Base-by-base conservation (phyloP, 75 land plant genomes). In the Cunninghamia lanceolata region DNA sequence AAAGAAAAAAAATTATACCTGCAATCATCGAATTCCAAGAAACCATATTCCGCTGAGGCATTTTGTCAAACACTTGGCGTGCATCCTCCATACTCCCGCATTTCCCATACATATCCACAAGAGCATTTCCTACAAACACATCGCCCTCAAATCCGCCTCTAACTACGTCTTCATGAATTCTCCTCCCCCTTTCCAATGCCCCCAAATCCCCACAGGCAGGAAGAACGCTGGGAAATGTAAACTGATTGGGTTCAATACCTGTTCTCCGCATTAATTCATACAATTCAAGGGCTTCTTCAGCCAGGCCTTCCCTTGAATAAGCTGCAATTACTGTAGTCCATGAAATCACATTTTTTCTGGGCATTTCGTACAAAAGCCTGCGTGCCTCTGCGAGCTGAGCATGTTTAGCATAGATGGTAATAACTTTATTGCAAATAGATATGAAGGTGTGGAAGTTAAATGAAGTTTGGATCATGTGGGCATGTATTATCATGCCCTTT, bases 21-120 rank as follows among this genome's bases (percentile, higher is more conserved):
- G 75, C 36, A 10, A 73, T 73, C 75, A 73, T 73, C 3, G 75
- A 73, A 73, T 73, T 73, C 75, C 75, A 86, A 16, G 79, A 85
- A 59, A 89, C 88, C 0, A 59, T 83, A 66, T 89, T 88, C 9
- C 59, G 66, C 54, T 77, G 45, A 15, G 56, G 52, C 88, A 94
- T 76, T 53, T 68, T 35, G 53, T 79, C 84, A 81, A 90, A 90
- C 8, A 90, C 89, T 84, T 84, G 85, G 32, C 59, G 68, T 30
- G 89, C 75, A 59, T 83, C 77, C 36, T 83, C 9, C 32, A 91
- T 70, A 70, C 86, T 78, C 2, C 91, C 87, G 84, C 92, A 92
- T 73, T 88, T 90, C 10, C 90, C 84, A 90, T 90, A 92, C 91
- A 92, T 90, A 21, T 78, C 85, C 28, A 92, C 87, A 38, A 92